phyloP scores from a whole-genome alignment of 768 basidiomycete species.

The Podaxis pistillaris region DNA sequence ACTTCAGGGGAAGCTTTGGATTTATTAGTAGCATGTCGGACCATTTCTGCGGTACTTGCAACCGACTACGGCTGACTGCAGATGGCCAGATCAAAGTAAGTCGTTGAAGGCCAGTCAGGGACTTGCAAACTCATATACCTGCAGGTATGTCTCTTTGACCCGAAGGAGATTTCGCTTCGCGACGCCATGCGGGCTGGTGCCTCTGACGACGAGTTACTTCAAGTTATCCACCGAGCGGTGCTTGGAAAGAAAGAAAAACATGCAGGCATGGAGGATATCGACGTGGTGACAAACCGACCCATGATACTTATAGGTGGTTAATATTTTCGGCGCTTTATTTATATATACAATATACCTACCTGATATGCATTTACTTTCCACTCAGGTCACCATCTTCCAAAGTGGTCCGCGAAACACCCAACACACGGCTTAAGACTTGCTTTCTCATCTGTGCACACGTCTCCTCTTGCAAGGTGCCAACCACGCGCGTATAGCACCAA shows the following conservation, averaged over 20 bases:
- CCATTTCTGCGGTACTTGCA: conserved; percentile 86
- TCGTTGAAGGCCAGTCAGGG: background rate
- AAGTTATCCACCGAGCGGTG: conserved; percentile 63
- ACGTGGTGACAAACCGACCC: conserved; percentile 74
- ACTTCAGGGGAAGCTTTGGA: conserved; percentile 68
- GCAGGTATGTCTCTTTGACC: conserved; percentile 86
- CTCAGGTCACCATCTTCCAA: conserved; percentile 8
- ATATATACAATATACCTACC: conserved; percentile 23
- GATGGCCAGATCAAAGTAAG: conserved; percentile 86
- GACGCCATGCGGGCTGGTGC: conserved; percentile 69
- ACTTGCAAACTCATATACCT: conserved; percentile 3
- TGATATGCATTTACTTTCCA: background rate
- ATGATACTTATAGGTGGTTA: conserved; percentile 96
- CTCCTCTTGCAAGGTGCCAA: background rate
- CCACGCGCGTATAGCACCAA: conserved; percentile 24
- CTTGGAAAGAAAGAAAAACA: conserved; percentile 77
- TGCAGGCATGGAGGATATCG: conserved; percentile 79
- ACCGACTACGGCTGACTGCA: conserved; percentile 81
- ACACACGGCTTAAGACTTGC: conserved; percentile 1
- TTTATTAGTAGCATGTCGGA: conserved; percentile 95
- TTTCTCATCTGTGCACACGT: background rate
- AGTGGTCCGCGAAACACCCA: background rate
- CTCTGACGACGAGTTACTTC: conserved; percentile 59
- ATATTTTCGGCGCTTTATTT: conserved; percentile 34
- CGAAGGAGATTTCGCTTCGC: conserved; percentile 78